phyloP scores from a whole-genome alignment of 2,329 filamentous ascomycete genomes.

The Hymenoscyphus fraxineus region DNA sequence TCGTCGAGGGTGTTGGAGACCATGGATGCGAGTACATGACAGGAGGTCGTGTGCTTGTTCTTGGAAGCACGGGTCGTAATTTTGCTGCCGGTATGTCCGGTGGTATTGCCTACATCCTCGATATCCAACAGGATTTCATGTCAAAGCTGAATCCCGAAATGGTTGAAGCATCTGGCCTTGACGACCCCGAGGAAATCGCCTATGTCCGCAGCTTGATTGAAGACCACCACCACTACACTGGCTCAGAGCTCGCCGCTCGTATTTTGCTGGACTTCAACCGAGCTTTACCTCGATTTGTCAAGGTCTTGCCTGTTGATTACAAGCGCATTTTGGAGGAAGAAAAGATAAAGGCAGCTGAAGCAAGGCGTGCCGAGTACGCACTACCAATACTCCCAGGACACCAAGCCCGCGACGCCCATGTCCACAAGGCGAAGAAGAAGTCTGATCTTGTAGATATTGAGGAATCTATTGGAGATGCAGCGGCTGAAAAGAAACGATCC shows the following conservation, averaged over 20 bases:
- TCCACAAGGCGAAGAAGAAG: conserved; percentile 62
- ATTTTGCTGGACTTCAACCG: conserved; percentile 94
- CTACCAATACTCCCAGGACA: conserved; percentile 72
- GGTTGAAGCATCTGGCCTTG: conserved; percentile 83
- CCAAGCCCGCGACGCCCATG: conserved; percentile 48
- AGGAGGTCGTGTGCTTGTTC: conserved; percentile 81
- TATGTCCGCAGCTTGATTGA: conserved; percentile 89
- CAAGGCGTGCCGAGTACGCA: conserved; percentile 79
- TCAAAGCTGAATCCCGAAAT: conserved; percentile 96
- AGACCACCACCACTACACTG: conserved; percentile 97
- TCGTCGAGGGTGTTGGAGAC: conserved; percentile 94
- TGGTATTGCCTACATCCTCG: conserved; percentile 91
- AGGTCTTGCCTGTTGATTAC: conserved; percentile 92
- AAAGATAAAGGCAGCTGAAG: conserved; percentile 77
- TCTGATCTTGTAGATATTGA: conserved; percentile 74
- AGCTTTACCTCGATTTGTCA: conserved; percentile 84
- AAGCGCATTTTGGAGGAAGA: conserved; percentile 88
- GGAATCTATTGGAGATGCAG: conserved; percentile 79
- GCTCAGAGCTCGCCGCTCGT: conserved; percentile 88
- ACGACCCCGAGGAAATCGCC: conserved; percentile 84
- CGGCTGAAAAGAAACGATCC: conserved; percentile 83
- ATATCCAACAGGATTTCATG: conserved; percentile 84
- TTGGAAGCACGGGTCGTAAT: conserved; percentile 89
- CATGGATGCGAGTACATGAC: conserved; percentile 99
- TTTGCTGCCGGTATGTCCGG: conserved; percentile 98